Evolutionary conservation across 768 basidiomycete genomes (phyloP), one percentile per base, ranked within the genome.

Genomic region (Lepiota venenata): DNA sequence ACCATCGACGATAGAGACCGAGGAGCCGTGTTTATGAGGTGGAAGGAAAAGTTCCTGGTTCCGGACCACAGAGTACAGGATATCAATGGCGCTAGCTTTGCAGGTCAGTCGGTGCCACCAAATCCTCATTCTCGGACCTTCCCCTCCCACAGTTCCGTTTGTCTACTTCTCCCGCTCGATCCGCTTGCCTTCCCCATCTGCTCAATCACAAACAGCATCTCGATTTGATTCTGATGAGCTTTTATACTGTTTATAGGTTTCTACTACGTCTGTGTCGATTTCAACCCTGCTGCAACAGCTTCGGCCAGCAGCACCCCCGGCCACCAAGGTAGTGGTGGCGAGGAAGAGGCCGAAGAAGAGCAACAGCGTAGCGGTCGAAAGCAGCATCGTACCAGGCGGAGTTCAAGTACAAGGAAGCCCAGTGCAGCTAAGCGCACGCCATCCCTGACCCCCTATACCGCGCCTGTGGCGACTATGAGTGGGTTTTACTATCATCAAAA

Each of bases 41-140:
- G 93, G 89, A 98, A 98, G 71, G 96, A 98, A 71, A 78, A 87
- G 63, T 98, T 97, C 70, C 75, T 98, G 50, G 91, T 98, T n/a
- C 94, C 94, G 2, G 91, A 95, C 68, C 91, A 95, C 71, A 83
- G 86, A 56, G 91, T 96, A 27, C 85, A 91, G 68, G 92, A 95
- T 68, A 96, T 98, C 71, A 92, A 84, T 63, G 94, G 94, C 41
- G 94, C 94, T 18, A 93, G 91, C 66, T 97, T 95, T 69, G 94
- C 94, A 63, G 93, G 93, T 92, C 60, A 66, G 82, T 74, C 15
- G 4, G 12, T 3, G 6, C 15, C n/a, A 4, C 56, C 43, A 42
- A 44, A 35, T 40, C 41, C 51, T 57, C 41, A 29, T 25, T 29
- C 15, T 25, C 49, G 35, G 46, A 15, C 5, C 36, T 36, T 9